phyloP scores from a whole-genome alignment of 2,329 filamentous ascomycete genomes.

The Alternaria angustiovoidea region DNA sequence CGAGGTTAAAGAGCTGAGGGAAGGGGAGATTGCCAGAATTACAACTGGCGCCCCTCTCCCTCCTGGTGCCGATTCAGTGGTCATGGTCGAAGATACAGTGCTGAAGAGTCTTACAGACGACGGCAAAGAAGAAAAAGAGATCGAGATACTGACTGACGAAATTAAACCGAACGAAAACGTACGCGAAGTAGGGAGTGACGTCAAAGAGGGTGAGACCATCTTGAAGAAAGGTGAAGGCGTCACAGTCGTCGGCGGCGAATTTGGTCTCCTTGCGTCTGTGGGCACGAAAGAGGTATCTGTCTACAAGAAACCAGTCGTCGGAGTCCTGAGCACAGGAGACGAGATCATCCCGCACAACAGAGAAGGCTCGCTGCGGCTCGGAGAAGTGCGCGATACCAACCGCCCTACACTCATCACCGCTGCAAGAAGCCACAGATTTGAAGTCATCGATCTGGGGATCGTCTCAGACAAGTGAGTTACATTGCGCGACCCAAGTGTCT shows the following conservation, averaged over 20 bases:
- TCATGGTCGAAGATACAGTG: conserved; percentile 95
- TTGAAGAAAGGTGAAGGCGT: conserved; percentile 82
- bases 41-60: conserved; percentile 94
- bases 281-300: conserved; percentile 75
- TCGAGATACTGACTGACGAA: conserved; percentile 83
- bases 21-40: conserved; percentile 84
- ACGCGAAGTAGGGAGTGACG: conserved; percentile 88
- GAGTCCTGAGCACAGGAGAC: conserved; percentile 91
- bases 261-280: conserved; percentile 87
- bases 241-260: conserved; percentile 85
- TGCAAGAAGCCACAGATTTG: conserved; percentile 75
- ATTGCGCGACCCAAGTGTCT: not conserved
- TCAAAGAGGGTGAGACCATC: conserved; percentile 73
- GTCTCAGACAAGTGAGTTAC: conserved; percentile 69
- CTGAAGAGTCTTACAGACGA: conserved; percentile 79
- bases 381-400: conserved; percentile 94
- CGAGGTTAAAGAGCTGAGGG: conserved; percentile 68
- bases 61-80: conserved; percentile 85
- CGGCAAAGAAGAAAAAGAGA: conserved; percentile 81
- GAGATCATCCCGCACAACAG: conserved; percentile 83
- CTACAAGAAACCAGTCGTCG: conserved; percentile 79
- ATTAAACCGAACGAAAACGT: conserved; percentile 86
- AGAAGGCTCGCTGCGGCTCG: conserved; percentile 69
- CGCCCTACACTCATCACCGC: conserved; percentile 86
- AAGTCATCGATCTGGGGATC: conserved; percentile 85